Evolutionary conservation across 257 asterid genomes (phyloP).

Genomic region (Orobanche coerulescens): DNA sequence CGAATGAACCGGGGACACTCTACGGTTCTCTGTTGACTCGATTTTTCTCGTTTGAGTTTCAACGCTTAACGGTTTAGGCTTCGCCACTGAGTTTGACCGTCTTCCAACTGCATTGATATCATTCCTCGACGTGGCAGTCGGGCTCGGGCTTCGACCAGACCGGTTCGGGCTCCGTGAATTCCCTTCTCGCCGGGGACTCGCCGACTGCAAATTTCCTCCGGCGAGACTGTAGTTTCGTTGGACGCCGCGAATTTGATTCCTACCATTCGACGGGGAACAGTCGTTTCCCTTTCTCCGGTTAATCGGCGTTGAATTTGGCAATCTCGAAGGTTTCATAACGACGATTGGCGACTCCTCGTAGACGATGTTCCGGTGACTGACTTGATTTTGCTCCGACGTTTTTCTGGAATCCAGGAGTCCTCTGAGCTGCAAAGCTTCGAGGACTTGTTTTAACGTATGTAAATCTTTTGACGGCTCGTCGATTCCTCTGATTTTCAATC

Average conservation of each 20-base stretch:
- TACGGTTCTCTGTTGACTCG: slow-evolving; percentile 40
- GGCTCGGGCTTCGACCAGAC: slow-evolving; percentile 35
- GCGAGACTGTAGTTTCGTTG: slow-evolving; percentile 34
- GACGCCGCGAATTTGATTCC: slow-evolving; percentile 28
- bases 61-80: slow-evolving; percentile 48
- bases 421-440: slow-evolving; percentile 88
- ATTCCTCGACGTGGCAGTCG: slow-evolving; percentile 32
- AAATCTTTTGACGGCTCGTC: slow-evolving; percentile 75
- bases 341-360: slow-evolving; percentile 60
- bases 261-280: slow-evolving; percentile 26
- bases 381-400: slow-evolving; percentile 31
- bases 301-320: slow-evolving; percentile 28
- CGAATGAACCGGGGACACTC: slow-evolving; percentile 51
- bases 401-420: slow-evolving; percentile 68
- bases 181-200: slow-evolving; percentile 58
- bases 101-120: slow-evolving; percentile 39
- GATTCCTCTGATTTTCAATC: slow-evolving; percentile 62
- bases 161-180: slow-evolving; percentile 41
- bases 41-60: slow-evolving; percentile 47
- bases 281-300: slow-evolving; percentile 32
- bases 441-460: slow-evolving; percentile 79
- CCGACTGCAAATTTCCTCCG: slow-evolving; percentile 43
- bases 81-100: slow-evolving; percentile 46
- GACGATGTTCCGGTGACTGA: slow-evolving; percentile 41
- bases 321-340: slow-evolving; percentile 45